Base-by-base conservation (phyloP, 2,329 filamentous ascomycete genomes). In the Corniculantispora saksenae region DNA sequence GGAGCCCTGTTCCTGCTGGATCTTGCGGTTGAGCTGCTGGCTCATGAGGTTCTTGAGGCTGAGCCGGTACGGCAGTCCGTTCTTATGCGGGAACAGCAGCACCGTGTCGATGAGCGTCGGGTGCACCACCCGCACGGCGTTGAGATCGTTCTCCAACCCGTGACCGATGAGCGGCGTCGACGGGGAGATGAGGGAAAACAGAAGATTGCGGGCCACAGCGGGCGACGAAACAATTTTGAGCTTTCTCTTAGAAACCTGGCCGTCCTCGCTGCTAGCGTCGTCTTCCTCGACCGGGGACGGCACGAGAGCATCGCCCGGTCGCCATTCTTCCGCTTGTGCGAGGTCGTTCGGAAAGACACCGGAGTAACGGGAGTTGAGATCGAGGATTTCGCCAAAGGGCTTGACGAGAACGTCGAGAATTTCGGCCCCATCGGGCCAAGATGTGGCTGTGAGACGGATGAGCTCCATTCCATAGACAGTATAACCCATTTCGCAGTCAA, bases 401-500 rank as follows among this genome's bases (percentile, higher is more conserved):
- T 89, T 86, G 9, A 98, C 94, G 0, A 98, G 84, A 0, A 97
- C 84, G 73, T 99, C 95, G 6, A 98, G 80, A 0, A 99, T 77
- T 61, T 85, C 84, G 61, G 89, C 85, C 23, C 92, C 91, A 10
- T 84, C 81, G 0, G 94, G 94, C 94, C 95, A 99, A 12, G 90
- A 88, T 3, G 94, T 90, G 6, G 92, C 94, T 0, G 95, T 98
- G 3, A 99, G 78, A 10, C 95, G 92, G 64, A 98, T 89, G 21
- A 99, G 84, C 76, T 99, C 95, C 69, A 98, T 81, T 0, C 96
- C 95, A 58, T 90, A 78, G 1, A 92, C 91, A 0, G 96, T 99
- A 74, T 97, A 98, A 5, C 92, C 92, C 95, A 99, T 99, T 75
- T 99, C 95, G 72, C 95, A 98, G 75, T 99, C 95, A 72, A 99